phyloP scores from a whole-genome alignment of 1,139 yeast species.

The Debaryomycetaceae sp. region DNA sequence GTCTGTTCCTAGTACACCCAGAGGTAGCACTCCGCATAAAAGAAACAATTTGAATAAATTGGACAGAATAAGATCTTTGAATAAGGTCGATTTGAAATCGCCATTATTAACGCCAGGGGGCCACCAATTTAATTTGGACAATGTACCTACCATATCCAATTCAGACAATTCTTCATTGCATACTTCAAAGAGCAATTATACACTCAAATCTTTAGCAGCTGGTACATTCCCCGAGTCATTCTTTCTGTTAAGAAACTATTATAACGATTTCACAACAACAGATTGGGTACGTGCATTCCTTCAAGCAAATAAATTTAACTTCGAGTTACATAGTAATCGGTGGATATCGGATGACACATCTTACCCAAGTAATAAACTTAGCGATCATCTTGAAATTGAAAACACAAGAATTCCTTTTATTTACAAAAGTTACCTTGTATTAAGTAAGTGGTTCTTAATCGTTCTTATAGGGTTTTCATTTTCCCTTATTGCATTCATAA shows the following conservation, averaged over 20 bases:
- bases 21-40: not conserved
- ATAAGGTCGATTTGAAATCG: constrained; percentile 22
- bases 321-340: constrained; percentile 26
- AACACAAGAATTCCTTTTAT: constrained; percentile 19
- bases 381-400: constrained; percentile 1
- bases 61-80: constrained; percentile 19
- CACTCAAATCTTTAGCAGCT: constrained; percentile 17
- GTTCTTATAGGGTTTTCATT: constrained; percentile 47
- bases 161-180: constrained; percentile 13
- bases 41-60: not conserved
- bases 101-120: constrained; percentile 14
- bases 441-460: constrained; percentile 51
- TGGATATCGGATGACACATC: constrained; percentile 15
- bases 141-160: constrained; percentile 2
- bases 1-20: not conserved
- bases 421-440: constrained; percentile 21
- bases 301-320: constrained; percentile 45
- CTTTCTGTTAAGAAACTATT: constrained; percentile 33
- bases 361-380: not conserved
- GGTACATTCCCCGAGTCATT: constrained; percentile 17
- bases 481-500: constrained; percentile 50
- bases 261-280: constrained; percentile 67
- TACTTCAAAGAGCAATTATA: constrained; percentile 17
- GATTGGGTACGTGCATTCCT: constrained; percentile 61
- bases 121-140: constrained; percentile 1